Percentiles rank a stretch among this genome's conserved stretches.
phyloP scores from a whole-genome alignment of 1,284 basidiomycete genomes.

The Rhodofomes roseus region DNA sequence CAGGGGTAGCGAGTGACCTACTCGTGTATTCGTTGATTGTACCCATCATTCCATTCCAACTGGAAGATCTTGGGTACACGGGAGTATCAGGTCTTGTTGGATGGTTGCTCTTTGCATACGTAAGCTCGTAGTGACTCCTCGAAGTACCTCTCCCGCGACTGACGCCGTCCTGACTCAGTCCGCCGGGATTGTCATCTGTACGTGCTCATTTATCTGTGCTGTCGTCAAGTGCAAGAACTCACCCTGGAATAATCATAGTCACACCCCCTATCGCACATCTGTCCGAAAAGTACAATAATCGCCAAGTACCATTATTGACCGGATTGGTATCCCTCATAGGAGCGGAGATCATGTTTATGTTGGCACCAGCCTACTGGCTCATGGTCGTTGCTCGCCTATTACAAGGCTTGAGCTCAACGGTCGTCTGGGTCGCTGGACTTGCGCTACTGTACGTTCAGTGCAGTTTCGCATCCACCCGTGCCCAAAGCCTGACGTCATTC shows the following conservation, averaged over 20 bases:
- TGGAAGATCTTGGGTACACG: constrained; percentile 51
- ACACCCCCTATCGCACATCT: constrained; percentile 69
- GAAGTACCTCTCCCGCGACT: background rate
- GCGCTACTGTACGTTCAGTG: constrained; percentile 54
- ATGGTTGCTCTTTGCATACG: constrained; percentile 66
- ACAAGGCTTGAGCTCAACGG: constrained; percentile 71
- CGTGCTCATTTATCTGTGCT: no score
- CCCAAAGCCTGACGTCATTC: constrained; percentile 6
- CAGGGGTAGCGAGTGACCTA: constrained; percentile 62
- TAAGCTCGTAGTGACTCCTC: constrained; percentile 21
- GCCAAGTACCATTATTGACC: constrained; percentile 55
- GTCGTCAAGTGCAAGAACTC: no score
- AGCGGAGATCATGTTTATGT: constrained; percentile 73
- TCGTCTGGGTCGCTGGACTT: constrained; percentile 75
- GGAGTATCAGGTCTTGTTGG: constrained; percentile 57
- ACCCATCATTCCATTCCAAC: constrained; percentile 74
- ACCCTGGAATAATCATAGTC: constrained; percentile 33
- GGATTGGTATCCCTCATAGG: constrained; percentile 56
- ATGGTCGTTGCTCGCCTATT: constrained; percentile 71
- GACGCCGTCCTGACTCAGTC: constrained; percentile 17
- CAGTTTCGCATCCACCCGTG: no score
- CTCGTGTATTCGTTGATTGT: constrained; percentile 69
- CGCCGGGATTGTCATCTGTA: constrained; percentile 28
- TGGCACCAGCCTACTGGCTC: constrained; percentile 63
- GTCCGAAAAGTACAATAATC: constrained; percentile 56